Base-by-base conservation (phyloP, 2,329 filamentous ascomycete genomes). In the Alternaria dauci region DNA sequence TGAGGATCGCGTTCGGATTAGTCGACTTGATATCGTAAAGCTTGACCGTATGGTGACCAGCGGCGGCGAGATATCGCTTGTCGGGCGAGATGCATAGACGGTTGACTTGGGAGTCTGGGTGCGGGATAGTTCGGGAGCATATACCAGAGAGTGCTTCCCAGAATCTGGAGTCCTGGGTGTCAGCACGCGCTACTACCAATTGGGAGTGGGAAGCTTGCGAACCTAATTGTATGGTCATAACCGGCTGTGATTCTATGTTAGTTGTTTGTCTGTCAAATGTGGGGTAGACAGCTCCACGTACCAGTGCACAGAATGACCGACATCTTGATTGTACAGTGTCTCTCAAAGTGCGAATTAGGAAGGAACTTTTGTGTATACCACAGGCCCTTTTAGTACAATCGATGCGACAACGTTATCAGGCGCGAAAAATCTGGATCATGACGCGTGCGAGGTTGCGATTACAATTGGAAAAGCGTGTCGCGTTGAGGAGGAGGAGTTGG, bases 121-220 rank as follows among this genome's bases (percentile, higher is more conserved):
- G 94, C 71, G 97, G 95, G 71, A 99, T 98, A 23, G 95, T 99
- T 67, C 95, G 92, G 42, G 93, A 97, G 82, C 95, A 99, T 73
- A 99, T 98, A 55, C 95, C 95, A 11, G 94, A 97, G 57, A 99
- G 87, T 1, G 95, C 95, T 81, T 99, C 95, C 95, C 95, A 99
- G 83, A 99, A 99, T 67, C 93, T 96, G 48, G 28, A 26, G 76
- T 44, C 30, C 36, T 59, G 42, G 20, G 39, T 53, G 64, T 72
- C 25, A 74, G 63, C 50, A 48, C 18, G 41, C 18, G 26, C 41
- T 32, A 34, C 25, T 48, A 36, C 51, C 38, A 23, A 30, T 20
- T 9, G 16, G 32, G 16, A 12, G 11, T 20, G 12, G 8, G 34
- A 8, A n/a, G 16, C 26, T 34, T 38, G 71, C 81, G 71, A 82